Evolutionary conservation across 2,329 filamentous ascomycete genomes (phyloP).

Genomic region (Neoarthrinium moseri): DNA sequence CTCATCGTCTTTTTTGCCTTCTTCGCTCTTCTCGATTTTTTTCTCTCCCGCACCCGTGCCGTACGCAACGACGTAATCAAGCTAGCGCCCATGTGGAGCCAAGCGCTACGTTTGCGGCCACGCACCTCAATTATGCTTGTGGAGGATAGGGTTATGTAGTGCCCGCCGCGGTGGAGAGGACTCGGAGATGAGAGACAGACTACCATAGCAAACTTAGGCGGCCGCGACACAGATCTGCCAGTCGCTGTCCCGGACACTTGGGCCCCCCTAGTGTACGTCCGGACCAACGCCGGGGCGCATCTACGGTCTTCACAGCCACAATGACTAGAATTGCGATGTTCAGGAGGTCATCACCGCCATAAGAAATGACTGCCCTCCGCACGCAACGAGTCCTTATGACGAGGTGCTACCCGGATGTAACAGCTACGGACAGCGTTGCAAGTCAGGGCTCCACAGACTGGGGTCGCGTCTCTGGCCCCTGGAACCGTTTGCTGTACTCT

Average conservation of each 20-base stretch:
- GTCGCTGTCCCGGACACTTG: neutral
- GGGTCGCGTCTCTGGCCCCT: too few relatives aligned
- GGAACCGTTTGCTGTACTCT: too few relatives aligned
- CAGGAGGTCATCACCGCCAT: too few relatives aligned
- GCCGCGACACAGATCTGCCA: neutral
- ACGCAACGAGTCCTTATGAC: too few relatives aligned
- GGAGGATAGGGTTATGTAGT: conserved; percentile 7
- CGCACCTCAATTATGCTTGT: conserved; percentile 7
- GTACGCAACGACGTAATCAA: neutral
- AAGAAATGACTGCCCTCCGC: too few relatives aligned
- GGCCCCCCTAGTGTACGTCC: neutral
- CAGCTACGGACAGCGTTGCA: too few relatives aligned
- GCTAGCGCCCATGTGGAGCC: neutral
- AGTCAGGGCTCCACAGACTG: too few relatives aligned
- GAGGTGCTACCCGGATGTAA: too few relatives aligned
- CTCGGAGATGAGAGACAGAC: neutral
- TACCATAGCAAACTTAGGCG: neutral
- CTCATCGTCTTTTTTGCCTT: too few relatives aligned
- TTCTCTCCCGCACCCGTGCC: neutral
- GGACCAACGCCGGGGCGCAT: neutral
- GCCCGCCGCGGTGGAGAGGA: conserved; percentile 2
- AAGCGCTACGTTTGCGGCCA: neutral
- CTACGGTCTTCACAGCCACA: neutral
- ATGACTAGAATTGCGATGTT: conserved; percentile 1
- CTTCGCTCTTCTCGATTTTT: too few relatives aligned